Evolutionary conservation across 2,329 filamentous ascomycete genomes (phyloP).

Genomic region (Fusarium sp.): DNA sequence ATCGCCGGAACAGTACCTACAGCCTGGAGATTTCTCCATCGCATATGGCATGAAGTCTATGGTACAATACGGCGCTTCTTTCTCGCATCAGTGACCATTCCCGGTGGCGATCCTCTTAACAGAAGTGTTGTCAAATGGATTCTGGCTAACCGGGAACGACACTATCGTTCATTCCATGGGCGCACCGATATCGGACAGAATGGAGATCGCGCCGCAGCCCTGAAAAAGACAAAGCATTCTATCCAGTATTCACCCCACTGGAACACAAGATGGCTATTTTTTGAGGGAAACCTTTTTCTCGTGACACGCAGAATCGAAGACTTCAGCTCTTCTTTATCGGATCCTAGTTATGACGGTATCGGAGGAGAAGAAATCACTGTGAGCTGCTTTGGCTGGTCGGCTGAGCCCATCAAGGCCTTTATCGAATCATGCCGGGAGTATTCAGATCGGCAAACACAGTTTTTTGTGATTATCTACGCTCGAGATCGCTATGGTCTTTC

Average conservation of each 20-base stretch:
- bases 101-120: slow-evolving; percentile 55
- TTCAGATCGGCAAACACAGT: slow-evolving; percentile 56
- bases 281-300: slow-evolving; percentile 55
- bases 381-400: slow-evolving; percentile 60
- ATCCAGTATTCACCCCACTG: slow-evolving; percentile 57
- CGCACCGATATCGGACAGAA: slow-evolving; percentile 49
- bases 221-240: slow-evolving; percentile 52
- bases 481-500: slow-evolving; percentile 55
- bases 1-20: slow-evolving; percentile 53
- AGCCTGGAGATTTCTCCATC: slow-evolving; percentile 49
- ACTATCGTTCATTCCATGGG: slow-evolving; percentile 54
- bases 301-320: slow-evolving; percentile 52
- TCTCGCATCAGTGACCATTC: slow-evolving; percentile 54
- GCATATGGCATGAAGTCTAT: slow-evolving; percentile 49
- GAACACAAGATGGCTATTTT: slow-evolving; percentile 58
- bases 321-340: slow-evolving; percentile 48
- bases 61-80: slow-evolving; percentile 53
- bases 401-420: slow-evolving; percentile 55
- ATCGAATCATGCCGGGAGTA: slow-evolving; percentile 58
- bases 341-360: slow-evolving; percentile 55
- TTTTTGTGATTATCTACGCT: slow-evolving; percentile 59
- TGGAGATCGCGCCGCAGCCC: slow-evolving; percentile 49
- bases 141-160: slow-evolving; percentile 49
- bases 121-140: slow-evolving; percentile 56
- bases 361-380: slow-evolving; percentile 57